Conservation (phyloP, 257 asterid genomes). For the Solanum megistacrolobum region DNA sequence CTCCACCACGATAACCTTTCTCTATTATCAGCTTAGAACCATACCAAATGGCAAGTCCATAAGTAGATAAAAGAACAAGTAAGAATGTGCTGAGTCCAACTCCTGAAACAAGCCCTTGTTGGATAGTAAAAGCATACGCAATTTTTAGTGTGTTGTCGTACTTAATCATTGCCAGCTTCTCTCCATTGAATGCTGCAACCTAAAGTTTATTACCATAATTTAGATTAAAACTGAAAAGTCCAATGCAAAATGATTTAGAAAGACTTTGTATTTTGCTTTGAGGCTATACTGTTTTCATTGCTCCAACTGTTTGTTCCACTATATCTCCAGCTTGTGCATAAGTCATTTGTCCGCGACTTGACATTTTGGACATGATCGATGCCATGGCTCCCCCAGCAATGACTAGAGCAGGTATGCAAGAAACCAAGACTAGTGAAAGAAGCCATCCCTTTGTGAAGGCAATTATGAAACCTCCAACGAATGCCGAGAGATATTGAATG, state of each 20-base stretch:
- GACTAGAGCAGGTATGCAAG: constrained; percentile 32
- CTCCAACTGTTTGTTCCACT: constrained; percentile 48
- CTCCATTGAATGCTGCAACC: constrained; percentile 73
- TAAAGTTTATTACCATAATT: constrained; percentile 1
- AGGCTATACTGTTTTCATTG: constrained; percentile 49
- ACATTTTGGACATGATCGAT: constrained; percentile 17
- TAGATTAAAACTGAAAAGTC: background rate
- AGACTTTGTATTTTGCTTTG: background rate
- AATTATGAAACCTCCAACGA: constrained; percentile 30
- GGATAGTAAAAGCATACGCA: constrained; percentile 40
- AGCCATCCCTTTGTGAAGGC: constrained; percentile 48
- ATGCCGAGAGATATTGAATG: constrained; percentile 28
- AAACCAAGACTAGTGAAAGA: constrained; percentile 24
- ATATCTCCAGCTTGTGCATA: constrained; percentile 51
- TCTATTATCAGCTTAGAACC: constrained; percentile 45
- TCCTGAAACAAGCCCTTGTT: constrained; percentile 56
- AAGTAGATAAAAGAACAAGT: constrained; percentile 32
- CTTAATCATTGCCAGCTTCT: constrained; percentile 26
- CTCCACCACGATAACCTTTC: constrained; percentile 47
- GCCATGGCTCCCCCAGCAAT: constrained; percentile 31
- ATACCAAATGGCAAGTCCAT: constrained; percentile 62
- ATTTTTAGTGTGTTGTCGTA: constrained; percentile 32
- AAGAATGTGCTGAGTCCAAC: constrained; percentile 40
- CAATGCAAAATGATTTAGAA: background rate
- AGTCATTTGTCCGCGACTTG: constrained; percentile 31